Conservation (phyloP, 495 filamentous ascomycete genomes). For the Neurospora sp. region DNA sequence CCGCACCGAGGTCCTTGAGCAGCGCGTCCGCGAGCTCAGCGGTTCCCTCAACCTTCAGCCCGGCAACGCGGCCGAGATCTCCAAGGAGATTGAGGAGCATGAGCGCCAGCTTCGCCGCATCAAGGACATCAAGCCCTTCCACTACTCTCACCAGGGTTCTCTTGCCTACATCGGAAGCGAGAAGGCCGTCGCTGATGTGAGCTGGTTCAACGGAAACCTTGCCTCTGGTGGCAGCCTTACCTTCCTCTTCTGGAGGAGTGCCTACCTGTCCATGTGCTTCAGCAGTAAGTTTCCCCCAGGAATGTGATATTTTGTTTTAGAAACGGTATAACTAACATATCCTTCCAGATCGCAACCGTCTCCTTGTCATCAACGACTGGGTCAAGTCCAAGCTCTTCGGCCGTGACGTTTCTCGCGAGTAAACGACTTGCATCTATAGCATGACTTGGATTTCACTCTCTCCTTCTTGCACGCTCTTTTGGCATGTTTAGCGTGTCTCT, state of each 20-base stretch:
- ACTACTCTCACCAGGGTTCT: constrained; percentile 94
- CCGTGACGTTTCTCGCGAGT: constrained; percentile 91
- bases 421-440: constrained; percentile 20
- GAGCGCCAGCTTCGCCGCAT: constrained; percentile 79
- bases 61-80: constrained; percentile 50
- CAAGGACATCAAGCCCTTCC: constrained; percentile 91
- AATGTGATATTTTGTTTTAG: not conserved
- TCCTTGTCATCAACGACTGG: constrained; percentile 91
- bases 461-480: not conserved
- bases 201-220: constrained; percentile 94
- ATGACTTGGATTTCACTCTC: not conserved
- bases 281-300: constrained; percentile 58
- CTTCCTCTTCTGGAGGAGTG: constrained; percentile 91
- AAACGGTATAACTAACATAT: constrained; percentile 7
- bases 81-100: constrained; percentile 69
- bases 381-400: constrained; percentile 91
- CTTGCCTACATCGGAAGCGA: constrained; percentile 98
- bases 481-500: constrained; percentile 1
- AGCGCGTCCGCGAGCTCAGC: constrained; percentile 53
- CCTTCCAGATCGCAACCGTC: constrained; percentile 67
- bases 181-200: constrained; percentile 94
- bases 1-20: constrained; percentile 73
- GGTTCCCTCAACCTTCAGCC: constrained; percentile 39
- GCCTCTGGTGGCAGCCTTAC: constrained; percentile 73
- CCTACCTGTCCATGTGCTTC: constrained; percentile 99